Conservation (phyloP, 768 basidiomycete genomes). For the Trichaptum fuscoviolaceum region DNA sequence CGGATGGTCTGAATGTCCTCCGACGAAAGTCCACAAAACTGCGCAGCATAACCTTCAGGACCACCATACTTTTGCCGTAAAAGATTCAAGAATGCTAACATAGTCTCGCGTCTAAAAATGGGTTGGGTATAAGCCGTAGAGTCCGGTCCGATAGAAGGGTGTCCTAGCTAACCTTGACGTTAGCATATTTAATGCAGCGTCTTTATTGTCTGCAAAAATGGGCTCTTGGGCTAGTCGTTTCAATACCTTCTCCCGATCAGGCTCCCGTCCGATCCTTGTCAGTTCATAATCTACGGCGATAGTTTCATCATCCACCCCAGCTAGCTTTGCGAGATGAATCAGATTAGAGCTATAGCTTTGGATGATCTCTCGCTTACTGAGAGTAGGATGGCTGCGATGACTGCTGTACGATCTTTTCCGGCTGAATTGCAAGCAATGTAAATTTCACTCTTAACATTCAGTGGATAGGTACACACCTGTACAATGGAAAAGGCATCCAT, state of each 20-base stretch:
- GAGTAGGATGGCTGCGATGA: conserved; percentile 67
- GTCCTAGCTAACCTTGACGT: conserved; percentile 58
- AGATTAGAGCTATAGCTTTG: neutral
- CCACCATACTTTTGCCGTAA: conserved; percentile 64
- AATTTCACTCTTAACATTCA: neutral
- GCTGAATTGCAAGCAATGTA: conserved; percentile 30
- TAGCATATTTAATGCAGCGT: conserved; percentile 80
- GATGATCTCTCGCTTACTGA: conserved; percentile 38
- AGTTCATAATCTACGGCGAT: conserved; percentile 75
- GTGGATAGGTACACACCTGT: conserved; percentile 38
- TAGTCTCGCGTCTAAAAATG: conserved; percentile 61
- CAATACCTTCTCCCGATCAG: conserved; percentile 67
- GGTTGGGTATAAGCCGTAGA: neutral
- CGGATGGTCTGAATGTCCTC: conserved; percentile 59
- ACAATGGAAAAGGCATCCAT: conserved; percentile 70
- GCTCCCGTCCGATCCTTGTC: conserved; percentile 75
- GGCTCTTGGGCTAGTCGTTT: conserved; percentile 64
- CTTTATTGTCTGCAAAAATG: conserved; percentile 63
- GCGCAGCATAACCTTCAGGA: conserved; percentile 55
- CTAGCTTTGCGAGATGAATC: conserved; percentile 42
- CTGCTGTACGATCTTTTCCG: conserved; percentile 79
- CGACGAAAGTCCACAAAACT: conserved; percentile 51
- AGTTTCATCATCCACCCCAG: conserved; percentile 57
- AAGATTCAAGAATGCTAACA: conserved; percentile 63
- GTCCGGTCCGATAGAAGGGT: conserved; percentile 2